Evolutionary conservation across 2,329 filamentous ascomycete species (phyloP).

Genomic region (Purpureocillium lavendulum): DNA sequence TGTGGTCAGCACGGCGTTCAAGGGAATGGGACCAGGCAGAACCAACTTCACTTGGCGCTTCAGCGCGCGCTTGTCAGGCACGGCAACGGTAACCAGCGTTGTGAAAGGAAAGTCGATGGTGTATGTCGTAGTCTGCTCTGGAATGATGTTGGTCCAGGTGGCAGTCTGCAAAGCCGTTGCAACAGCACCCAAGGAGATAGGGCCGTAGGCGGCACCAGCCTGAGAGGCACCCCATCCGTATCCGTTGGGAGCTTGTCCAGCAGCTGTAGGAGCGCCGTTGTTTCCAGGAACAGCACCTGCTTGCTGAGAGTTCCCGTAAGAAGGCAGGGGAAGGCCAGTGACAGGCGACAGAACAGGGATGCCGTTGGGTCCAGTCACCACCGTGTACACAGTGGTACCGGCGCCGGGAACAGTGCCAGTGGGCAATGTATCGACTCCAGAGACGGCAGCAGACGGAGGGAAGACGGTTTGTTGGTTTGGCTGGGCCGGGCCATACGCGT

Average conservation of each 20-base stretch:
- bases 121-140: conserved; percentile 29
- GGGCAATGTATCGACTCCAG: conserved; percentile 10
- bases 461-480: conserved; percentile 2
- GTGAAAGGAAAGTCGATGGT: conserved; percentile 29
- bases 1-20: background rate
- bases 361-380: conserved; percentile 13
- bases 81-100: conserved; percentile 24
- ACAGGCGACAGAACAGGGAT: conserved; percentile 12
- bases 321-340: conserved; percentile 8
- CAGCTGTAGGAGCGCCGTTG: conserved; percentile 5
- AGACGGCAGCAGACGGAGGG: conserved; percentile 11
- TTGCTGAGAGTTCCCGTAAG: conserved; percentile 6
- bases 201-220: conserved; percentile 12
- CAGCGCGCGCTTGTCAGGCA: conserved; percentile 15
- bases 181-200: conserved; percentile 7
- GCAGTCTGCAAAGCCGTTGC: conserved; percentile 20
- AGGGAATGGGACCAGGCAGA: background rate
- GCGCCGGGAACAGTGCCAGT: conserved; percentile 15
- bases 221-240: conserved; percentile 15
- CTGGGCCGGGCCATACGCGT: conserved; percentile 14
- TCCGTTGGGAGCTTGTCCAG: conserved; percentile 8
- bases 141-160: conserved; percentile 30
- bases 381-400: conserved; percentile 14
- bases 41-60: conserved; percentile 21
- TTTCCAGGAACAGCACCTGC: conserved; percentile 1